Conservation (phyloP, 768 basidiomycete genomes). For the Scleroderma citrinum region DNA sequence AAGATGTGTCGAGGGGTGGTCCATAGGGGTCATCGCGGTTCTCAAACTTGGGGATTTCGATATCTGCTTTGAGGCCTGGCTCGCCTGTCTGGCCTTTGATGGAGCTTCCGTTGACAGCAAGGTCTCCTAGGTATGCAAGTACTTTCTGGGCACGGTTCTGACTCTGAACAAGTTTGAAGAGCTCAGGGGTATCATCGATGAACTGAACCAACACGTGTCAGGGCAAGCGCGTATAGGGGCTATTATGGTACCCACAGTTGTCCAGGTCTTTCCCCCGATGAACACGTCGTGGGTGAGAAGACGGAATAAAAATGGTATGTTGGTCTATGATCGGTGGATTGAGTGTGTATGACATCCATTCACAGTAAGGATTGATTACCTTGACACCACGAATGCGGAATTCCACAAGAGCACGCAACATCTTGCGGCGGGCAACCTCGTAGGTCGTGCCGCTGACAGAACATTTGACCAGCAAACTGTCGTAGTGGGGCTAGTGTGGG, state of each 20-base stretch:
- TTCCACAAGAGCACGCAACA: constrained; percentile 98
- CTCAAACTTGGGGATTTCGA: constrained; percentile 73
- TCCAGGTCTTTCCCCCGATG: constrained; percentile 97
- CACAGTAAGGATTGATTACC: constrained; percentile 32
- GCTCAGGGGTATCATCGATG: constrained; percentile 99
- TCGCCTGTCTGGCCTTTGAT: constrained; percentile 97
- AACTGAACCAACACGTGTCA: constrained; percentile 48
- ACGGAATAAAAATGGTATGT: constrained; percentile 99
- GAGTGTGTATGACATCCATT: background rate
- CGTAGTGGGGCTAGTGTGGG: constrained; percentile 80
- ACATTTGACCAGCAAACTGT: constrained; percentile 95
- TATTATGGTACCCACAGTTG: constrained; percentile 52
- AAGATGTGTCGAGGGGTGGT: constrained; percentile 67
- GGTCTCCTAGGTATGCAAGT: constrained; percentile 92
- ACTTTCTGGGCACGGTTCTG: constrained; percentile 99
- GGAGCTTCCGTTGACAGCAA: constrained; percentile 95
- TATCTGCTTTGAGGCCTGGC: constrained; percentile 87
- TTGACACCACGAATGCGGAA: constrained; percentile 99
- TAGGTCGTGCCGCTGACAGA: constrained; percentile 95
- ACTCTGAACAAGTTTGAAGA: constrained; percentile 96
- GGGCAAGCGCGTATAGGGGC: background rate
- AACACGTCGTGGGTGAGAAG: constrained; percentile 95
- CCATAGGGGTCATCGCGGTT: constrained; percentile 75
- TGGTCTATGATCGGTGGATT: constrained; percentile 54
- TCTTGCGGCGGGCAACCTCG: constrained; percentile 97